Percentiles rank a stretch among this genome's conserved stretches.
These are phyloP conservation scores for Salisapilia sapeloensis DNA, from an alignment of 352 stramenopile species.

Conservation along the genomic window DNA sequence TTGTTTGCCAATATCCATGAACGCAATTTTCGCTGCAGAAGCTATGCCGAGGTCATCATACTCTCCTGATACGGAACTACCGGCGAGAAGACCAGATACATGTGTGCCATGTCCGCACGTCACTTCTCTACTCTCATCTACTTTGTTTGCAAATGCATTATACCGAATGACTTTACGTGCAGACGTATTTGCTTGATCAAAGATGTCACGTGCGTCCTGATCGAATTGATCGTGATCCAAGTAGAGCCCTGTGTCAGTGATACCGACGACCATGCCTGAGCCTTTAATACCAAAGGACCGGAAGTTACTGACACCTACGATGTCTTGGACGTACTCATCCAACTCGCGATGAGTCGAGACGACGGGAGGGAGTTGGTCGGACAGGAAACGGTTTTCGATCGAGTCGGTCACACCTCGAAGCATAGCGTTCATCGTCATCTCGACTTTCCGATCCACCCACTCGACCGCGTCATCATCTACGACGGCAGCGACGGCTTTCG, in stretches of 20 bases:
- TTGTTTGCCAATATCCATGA: slow-evolving; percentile 80
- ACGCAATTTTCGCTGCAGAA: slow-evolving; percentile 61
- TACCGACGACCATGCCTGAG: slow-evolving; percentile 35
- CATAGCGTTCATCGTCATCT: slow-evolving; percentile 20
- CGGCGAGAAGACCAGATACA: slow-evolving; percentile 64
- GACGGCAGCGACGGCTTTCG: slow-evolving; percentile 19
- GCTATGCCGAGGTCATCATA: slow-evolving; percentile 46
- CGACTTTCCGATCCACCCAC: slow-evolving; percentile 46
- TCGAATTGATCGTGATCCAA: slow-evolving; percentile 70
- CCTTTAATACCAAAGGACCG: slow-evolving; percentile 50
- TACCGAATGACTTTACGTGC: slow-evolving; percentile 78
- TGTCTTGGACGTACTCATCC: slow-evolving; percentile 30
- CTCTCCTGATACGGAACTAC: slow-evolving; percentile 23
- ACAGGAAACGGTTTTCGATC: slow-evolving; percentile 21
- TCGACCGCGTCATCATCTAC: slow-evolving; percentile 40
- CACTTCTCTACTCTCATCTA: slow-evolving; percentile 39
- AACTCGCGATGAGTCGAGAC: slow-evolving; percentile 13
- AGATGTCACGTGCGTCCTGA: slow-evolving; percentile 29
- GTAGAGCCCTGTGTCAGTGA: slow-evolving; percentile 64
- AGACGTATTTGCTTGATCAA: slow-evolving; percentile 24
- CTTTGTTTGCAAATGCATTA: slow-evolving; percentile 47
- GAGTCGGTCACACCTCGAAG: slow-evolving; percentile 5
- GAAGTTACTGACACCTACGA: slow-evolving; percentile 32
- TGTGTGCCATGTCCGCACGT: slow-evolving; percentile 79
- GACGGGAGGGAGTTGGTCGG: slow-evolving; percentile 1